phyloP scores from a whole-genome alignment of 2,329 filamentous ascomycete genomes.

The Cyphellophora europaea region DNA sequence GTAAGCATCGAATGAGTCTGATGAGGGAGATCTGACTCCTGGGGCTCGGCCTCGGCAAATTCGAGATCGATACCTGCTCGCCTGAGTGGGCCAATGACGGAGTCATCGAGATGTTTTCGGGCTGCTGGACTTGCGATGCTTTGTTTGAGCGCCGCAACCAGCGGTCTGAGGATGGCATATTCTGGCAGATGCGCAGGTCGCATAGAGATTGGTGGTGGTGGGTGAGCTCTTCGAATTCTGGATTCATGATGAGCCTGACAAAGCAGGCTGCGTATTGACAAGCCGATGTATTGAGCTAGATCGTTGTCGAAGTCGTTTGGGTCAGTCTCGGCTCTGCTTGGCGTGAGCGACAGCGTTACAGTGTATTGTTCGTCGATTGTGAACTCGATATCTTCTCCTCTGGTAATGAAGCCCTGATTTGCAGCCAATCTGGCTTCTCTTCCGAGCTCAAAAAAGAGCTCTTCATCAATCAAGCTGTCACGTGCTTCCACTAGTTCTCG shows the following conservation, averaged over 20 bases:
- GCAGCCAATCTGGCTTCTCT: constrained; percentile 68
- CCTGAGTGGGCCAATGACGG: constrained; percentile 8
- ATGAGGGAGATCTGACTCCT: constrained; percentile 4
- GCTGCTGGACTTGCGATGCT: constrained; percentile 22
- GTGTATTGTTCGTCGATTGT: constrained; percentile 44
- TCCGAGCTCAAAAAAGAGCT: constrained; percentile 83
- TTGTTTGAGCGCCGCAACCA: constrained; percentile 47
- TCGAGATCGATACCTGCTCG: constrained; percentile 8
- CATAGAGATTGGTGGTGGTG: constrained; percentile 45
- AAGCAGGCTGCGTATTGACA: constrained; percentile 66
- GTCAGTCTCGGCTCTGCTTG: too few relatives aligned
- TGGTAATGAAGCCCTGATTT: constrained; percentile 59
- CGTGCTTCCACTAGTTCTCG: constrained; percentile 27
- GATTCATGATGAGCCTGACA: too few relatives aligned
- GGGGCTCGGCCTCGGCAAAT: neutral
- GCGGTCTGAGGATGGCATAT: constrained; percentile 50
- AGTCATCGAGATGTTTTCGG: constrained; percentile 23
- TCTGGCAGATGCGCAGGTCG: constrained; percentile 40
- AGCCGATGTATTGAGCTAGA: constrained; percentile 56
- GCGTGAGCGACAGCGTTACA: constrained; percentile 59
- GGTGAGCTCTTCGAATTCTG: too few relatives aligned
- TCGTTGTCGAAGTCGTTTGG: constrained; percentile 35
- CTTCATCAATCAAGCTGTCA: constrained; percentile 49
- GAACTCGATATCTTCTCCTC: constrained; percentile 49
- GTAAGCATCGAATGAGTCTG: constrained; percentile 3